Conservation (phyloP, 23 red algal species). For the Gracilariopsis chorda region DNA sequence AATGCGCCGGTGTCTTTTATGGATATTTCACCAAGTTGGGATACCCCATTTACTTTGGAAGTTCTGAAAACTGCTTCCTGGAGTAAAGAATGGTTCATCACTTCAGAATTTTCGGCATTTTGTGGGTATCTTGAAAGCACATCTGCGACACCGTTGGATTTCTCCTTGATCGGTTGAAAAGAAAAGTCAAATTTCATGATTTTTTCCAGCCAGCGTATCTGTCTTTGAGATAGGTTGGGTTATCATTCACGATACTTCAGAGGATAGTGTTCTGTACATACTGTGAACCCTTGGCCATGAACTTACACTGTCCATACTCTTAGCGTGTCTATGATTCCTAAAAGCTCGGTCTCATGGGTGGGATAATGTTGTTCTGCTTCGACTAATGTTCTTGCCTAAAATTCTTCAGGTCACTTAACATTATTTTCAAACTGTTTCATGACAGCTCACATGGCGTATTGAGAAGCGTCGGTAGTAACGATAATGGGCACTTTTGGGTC, state of each 20-base stretch:
- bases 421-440: not conserved
- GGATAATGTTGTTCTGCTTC: not conserved
- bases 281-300: not conserved
- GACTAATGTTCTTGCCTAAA: not conserved
- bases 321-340: not conserved
- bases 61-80: not conserved
- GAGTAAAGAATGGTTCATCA: not conserved
- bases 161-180: constrained; percentile 1
- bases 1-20: not conserved
- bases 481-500: not conserved
- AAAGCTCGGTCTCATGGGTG: not conserved
- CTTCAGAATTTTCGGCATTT: not conserved
- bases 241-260: constrained; percentile 4
- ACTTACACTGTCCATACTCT: constrained; percentile 12
- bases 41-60: not conserved
- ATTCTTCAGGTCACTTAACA: not conserved
- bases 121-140: not conserved
- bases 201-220: constrained; percentile 3
- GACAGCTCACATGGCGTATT: constrained; percentile 30
- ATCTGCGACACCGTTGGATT: constrained; percentile 22
- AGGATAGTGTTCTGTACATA: constrained; percentile 13
- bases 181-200: constrained; percentile 14
- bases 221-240: not conserved
- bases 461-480: not conserved
- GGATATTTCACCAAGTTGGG: not conserved